These are phyloP conservation scores for Magnolia officinalis DNA, from an alignment of 164 flowering plant species.

Conservation along the genomic window DNA sequence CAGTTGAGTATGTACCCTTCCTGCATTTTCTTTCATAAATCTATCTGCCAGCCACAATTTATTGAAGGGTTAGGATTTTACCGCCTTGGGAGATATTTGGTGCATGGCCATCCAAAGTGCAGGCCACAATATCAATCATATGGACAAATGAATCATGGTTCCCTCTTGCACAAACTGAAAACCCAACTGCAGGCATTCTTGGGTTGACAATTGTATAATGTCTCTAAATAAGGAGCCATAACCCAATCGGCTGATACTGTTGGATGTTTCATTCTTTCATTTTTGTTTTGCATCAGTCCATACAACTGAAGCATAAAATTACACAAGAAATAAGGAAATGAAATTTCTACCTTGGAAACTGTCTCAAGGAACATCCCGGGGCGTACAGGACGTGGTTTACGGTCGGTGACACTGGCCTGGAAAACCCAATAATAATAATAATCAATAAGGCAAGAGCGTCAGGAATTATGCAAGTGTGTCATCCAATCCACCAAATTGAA, in stretches of 20 bases:
- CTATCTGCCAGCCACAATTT: not conserved
- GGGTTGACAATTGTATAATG: not conserved
- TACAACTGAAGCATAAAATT: too few species aligned
- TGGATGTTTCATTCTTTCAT: not conserved
- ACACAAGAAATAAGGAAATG: not conserved
- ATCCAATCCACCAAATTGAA: too few species aligned
- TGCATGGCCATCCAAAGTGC: not conserved
- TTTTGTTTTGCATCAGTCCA: not conserved
- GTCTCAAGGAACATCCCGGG: constrained; percentile 99
- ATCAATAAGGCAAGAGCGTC: not conserved
- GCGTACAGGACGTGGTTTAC: constrained; percentile 81
- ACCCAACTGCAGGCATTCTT: not conserved
- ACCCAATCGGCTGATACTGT: not conserved
- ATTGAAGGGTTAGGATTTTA: not conserved
- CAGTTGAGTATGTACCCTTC: not conserved
- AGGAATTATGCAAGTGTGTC: not conserved
- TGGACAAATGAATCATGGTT: not conserved
- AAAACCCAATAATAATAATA: constrained; percentile 2
- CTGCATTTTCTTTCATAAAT: not conserved
- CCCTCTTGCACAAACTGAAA: not conserved
- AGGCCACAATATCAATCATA: not conserved
- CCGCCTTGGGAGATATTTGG: not conserved
- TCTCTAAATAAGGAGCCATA: not conserved
- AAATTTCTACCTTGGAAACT: constrained; percentile 63
- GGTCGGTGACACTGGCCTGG: constrained; percentile 69